Evolutionary conservation across 2,329 filamentous ascomycete genomes (phyloP).

Genomic region (Aspergillus amoenus): DNA sequence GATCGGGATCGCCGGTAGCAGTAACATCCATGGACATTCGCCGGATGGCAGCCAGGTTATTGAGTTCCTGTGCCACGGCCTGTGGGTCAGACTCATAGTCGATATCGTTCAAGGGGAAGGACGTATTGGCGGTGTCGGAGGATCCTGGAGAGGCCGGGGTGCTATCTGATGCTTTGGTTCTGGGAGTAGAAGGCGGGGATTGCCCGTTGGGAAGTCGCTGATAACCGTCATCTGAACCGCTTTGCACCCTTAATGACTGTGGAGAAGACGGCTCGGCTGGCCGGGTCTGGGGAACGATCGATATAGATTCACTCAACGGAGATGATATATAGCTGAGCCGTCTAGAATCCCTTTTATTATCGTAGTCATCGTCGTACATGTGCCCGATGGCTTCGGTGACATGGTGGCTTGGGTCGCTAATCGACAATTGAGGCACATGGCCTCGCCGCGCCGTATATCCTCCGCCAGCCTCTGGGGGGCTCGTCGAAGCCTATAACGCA

Average conservation of each 20-base stretch:
- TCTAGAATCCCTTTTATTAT: conserved; percentile 58
- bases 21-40: conserved; percentile 93
- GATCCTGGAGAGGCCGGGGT: conserved; percentile 56
- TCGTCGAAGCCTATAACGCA: conserved; percentile 41
- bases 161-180: conserved; percentile 40
- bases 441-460: conserved; percentile 55
- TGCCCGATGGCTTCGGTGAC: conserved; percentile 92
- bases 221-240: conserved; percentile 36
- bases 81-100: conserved; percentile 88
- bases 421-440: conserved; percentile 62
- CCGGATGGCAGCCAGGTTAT: conserved; percentile 84
- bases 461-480: conserved; percentile 41
- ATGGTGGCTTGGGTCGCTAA: conserved; percentile 89
- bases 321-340: conserved; percentile 72
- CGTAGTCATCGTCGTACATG: conserved; percentile 77
- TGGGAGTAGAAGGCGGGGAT: conserved; percentile 24
- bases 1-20: conserved; percentile 58
- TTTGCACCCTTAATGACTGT: conserved; percentile 27
- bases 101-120: conserved; percentile 75
- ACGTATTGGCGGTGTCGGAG: conserved; percentile 59
- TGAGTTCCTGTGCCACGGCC: conserved; percentile 87
- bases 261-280: conserved; percentile 28
- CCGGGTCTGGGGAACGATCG: conserved; percentile 36
- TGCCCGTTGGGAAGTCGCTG: conserved; percentile 33
- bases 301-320: conserved; percentile 45